Evolutionary conservation across 805 yeast genomes (phyloP), one percentile per base, ranked within the genome.

Genomic region (Barnettozyma pratensis): DNA sequence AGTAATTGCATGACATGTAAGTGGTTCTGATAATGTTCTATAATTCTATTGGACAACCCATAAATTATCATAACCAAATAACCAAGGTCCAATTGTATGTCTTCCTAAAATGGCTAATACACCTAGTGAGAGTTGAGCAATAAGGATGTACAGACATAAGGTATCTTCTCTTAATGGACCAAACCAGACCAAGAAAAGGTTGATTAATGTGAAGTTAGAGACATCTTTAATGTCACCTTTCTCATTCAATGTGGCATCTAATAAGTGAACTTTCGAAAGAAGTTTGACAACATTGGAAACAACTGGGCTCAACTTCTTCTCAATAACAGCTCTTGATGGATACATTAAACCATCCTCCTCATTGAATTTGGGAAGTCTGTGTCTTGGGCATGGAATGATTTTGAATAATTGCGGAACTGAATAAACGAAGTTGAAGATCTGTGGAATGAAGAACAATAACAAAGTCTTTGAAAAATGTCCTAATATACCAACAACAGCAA

Each of bases 391-490:
- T 4, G 94, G 96, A 19, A 94, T 83, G 2, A 94, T 56, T 37
- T 84, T 80, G 67, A 92, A 85, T 53, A 94, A 67, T 66, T 94
- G 99, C 1, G 99, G 98, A n/a, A 81, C 79, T 1, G 96, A 88
- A 67, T 90, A 94, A 25, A 89, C 55, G 57, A 94, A 94, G 64
- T 94, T 94, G 68, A 89, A 67, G 47, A 94, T 87, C 68, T 94
- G 99, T 3, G 98, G 98, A 39, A 88, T 70, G 63, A 94, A 85
- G 61, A 94, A 84, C 34, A 91, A 67, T 67, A 94, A 71, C 56
- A 92, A 71, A 0, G 99, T 94, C 68, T 94, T 94, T 39, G 97
- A 88, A 66, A 91, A 94, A 71, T 94, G 99, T 1, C 98, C 98
- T 50, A 88, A 75, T 35, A 94, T 94, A 1, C 97, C 98, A 31